A percentile compares a stretch with the other conserved stretches of the same genome.
These are phyloP conservation scores for Phylloboletellus chloephorus DNA, from an alignment of 1,284 basidiomycete species.

Conservation along the genomic window DNA sequence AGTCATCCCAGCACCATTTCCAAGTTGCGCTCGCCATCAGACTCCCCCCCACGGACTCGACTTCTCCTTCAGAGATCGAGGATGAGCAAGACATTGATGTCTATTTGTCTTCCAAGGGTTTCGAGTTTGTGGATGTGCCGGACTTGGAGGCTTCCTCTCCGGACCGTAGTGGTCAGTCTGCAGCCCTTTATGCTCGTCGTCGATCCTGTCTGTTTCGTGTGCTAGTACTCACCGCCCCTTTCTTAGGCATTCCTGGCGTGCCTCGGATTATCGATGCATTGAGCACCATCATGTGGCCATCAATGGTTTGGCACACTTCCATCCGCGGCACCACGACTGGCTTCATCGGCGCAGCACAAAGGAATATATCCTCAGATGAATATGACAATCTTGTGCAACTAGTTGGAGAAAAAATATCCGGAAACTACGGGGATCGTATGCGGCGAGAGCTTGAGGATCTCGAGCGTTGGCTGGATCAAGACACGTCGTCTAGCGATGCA, in stretches of 20 bases:
- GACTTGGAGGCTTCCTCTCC: constrained; percentile 8
- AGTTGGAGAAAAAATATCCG: constrained; percentile 19
- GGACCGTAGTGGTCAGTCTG: constrained; percentile 20
- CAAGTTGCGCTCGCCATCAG: constrained; percentile 69
- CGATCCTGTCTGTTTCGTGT: background rate
- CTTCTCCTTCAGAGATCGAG: constrained; percentile 15
- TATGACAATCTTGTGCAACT: constrained; percentile 21
- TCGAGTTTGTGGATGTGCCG: constrained; percentile 61
- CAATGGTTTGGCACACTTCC: constrained; percentile 41
- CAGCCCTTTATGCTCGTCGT: background rate
- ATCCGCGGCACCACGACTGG: constrained; percentile 1
- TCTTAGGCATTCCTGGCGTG: constrained; percentile 51
- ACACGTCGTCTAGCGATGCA: constrained; percentile 20
- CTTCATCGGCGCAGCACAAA: background rate
- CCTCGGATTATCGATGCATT: constrained; percentile 69
- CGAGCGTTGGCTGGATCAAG: constrained; percentile 57
- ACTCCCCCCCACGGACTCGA: constrained; percentile 27
- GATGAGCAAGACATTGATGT: constrained; percentile 51
- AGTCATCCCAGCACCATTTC: constrained; percentile 46
- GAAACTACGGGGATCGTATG: constrained; percentile 31
- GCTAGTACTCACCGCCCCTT: constrained; percentile 3
- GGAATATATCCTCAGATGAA: constrained; percentile 14
- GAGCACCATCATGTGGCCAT: constrained; percentile 82
- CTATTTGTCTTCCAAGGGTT: constrained; percentile 60
- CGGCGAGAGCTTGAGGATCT: constrained; percentile 53